Evolutionary conservation across 2,329 filamentous ascomycete genomes (phyloP).

Genomic region (Didymella arachidicola): DNA sequence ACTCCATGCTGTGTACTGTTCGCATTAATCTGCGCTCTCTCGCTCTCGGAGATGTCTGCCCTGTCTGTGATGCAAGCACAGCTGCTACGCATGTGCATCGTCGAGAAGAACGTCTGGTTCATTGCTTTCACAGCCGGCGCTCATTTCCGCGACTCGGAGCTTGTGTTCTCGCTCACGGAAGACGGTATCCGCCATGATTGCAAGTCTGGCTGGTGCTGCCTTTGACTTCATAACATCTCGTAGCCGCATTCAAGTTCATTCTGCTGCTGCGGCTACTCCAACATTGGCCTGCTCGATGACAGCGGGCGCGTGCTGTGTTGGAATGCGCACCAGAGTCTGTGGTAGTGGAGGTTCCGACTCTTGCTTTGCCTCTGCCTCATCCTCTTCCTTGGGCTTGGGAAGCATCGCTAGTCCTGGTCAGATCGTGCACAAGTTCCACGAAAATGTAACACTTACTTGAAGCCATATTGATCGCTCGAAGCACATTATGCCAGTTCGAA

Average conservation of each 20-base stretch:
- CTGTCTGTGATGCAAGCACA: background rate
- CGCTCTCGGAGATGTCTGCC: background rate
- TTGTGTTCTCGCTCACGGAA: background rate
- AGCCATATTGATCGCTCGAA: conserved; percentile 85
- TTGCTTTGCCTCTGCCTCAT: conserved; percentile 51
- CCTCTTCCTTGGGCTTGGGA: conserved; percentile 64
- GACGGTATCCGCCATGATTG: background rate
- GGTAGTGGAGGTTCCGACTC: conserved; percentile 66
- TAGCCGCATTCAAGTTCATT: conserved; percentile 1
- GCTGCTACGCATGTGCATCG: background rate
- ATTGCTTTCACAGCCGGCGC: background rate
- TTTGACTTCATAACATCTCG: background rate
- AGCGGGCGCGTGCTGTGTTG: conserved; percentile 70
- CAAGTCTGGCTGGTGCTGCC: background rate
- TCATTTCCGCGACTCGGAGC: background rate
- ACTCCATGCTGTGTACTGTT: background rate
- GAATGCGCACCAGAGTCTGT: conserved; percentile 84
- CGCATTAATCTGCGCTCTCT: background rate
- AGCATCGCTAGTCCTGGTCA: conserved; percentile 67
- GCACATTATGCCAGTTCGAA: conserved; percentile 86
- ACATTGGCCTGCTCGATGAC: conserved; percentile 46
- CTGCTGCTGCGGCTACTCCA: conserved; percentile 31
- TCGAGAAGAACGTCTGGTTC: background rate
- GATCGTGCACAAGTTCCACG: conserved; percentile 9
- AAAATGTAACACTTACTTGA: conserved; percentile 67